Evolutionary conservation across 2,329 filamentous ascomycete genomes (phyloP).

Genomic region (Fusarium acutatum): DNA sequence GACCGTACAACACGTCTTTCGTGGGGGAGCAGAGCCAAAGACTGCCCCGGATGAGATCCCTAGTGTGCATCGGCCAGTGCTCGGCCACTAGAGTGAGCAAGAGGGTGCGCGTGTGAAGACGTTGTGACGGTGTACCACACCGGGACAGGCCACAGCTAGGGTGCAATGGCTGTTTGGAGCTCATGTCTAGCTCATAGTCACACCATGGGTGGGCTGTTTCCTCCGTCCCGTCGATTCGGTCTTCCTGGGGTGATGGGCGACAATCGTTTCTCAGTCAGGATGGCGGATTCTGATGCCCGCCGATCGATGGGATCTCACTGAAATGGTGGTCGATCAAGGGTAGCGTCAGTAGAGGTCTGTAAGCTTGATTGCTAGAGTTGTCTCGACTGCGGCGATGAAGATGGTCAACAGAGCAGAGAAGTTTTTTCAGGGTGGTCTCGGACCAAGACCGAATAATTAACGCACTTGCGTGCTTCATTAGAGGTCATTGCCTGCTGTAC

Average conservation of each 20-base stretch:
- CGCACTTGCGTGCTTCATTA: not conserved
- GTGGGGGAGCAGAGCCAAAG: slow-evolving; percentile 17
- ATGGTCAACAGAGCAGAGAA: not conserved
- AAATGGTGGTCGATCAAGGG: slow-evolving; percentile 35
- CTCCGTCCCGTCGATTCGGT: slow-evolving; percentile 39
- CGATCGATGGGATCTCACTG: slow-evolving; percentile 40
- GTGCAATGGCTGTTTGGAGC: slow-evolving; percentile 33
- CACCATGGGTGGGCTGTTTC: slow-evolving; percentile 43
- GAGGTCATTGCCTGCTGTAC: not conserved
- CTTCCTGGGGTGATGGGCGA: slow-evolving; percentile 30
- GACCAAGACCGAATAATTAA: slow-evolving; percentile 10
- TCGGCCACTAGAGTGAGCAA: slow-evolving; percentile 24
- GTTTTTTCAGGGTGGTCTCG: slow-evolving; percentile 12
- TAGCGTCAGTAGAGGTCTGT: slow-evolving; percentile 8
- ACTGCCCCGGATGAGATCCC: slow-evolving; percentile 32
- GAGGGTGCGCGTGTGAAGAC: slow-evolving; percentile 33
- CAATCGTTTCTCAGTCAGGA: slow-evolving; percentile 37
- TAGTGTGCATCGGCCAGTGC: slow-evolving; percentile 11
- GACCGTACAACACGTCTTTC: slow-evolving; percentile 1
- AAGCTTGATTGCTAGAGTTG: slow-evolving; percentile 28
- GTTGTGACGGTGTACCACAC: slow-evolving; percentile 30
- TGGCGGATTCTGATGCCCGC: slow-evolving; percentile 29
- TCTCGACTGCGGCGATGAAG: slow-evolving; percentile 24
- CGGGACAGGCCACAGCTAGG: slow-evolving; percentile 37
- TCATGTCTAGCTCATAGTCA: slow-evolving; percentile 39